Evolutionary conservation across 2,329 filamentous ascomycete species (phyloP), one percentile per base, ranked within the genome.

Genomic region (Trichoderma simmonsii): DNA sequence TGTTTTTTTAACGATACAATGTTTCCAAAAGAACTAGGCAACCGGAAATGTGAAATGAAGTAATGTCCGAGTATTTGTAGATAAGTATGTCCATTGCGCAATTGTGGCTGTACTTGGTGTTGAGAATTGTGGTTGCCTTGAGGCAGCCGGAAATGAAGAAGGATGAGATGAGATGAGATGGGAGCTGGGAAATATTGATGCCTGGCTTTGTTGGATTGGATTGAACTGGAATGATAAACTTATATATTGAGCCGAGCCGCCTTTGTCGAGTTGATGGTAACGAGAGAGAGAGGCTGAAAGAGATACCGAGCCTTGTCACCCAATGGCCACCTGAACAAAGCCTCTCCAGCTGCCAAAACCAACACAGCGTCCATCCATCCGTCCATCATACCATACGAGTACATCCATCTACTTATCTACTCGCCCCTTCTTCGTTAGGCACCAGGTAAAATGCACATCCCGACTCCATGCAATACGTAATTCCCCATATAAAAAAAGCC

Each of bases 401-500:
- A 43, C 39, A 43, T 43, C 39, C 7, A 43, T 36, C 34, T 36
- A 36, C 34, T 36, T 36, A 43, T 43, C 28, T n/a, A 32, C 15
- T 21, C 6, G 9, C 26, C 15, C 26, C 18, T 5, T 9, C 4
- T 21, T 18, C 21, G 43, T 66, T 66, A 66, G 63, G 63, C 63
- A 59, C 51, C 64, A 68, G 54, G 64, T 59, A 43, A 36, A n/a
- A 8, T 59, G 66, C 34, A 61, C 32, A 51, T 57, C 34, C n/a
- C 56, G 28, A 34, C 39, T 51, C 56, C 65, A 32, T 43, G 36
- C 66, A 48, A 70, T 70, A 70, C 68, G 68, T 70, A 70, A 70
- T 70, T 70, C 60, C 60, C 68, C 68, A 71, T 71, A 71, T 28
- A 48, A 61, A 51, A 32, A 11, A 24, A 21, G n/a, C 21, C 21